Evolutionary conservation across 257 asterid species (phyloP).

Genomic region (Primulina tabacum): DNA sequence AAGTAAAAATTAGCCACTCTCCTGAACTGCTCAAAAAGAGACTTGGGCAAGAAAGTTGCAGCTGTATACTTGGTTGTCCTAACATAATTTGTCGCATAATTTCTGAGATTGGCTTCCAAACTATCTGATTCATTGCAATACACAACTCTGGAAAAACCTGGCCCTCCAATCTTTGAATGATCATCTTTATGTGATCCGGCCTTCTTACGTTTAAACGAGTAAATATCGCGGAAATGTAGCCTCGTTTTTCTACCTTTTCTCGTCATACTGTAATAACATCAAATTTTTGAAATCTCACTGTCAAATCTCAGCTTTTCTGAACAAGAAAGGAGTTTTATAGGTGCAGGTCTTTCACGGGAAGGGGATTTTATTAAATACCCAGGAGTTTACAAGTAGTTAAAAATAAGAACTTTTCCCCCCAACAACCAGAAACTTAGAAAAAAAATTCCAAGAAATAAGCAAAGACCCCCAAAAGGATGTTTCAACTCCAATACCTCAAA

Average conservation of each 20-base stretch:
- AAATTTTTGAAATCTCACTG: constrained; percentile 4
- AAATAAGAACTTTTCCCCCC: constrained; percentile 8
- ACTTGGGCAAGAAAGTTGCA: constrained; percentile 62
- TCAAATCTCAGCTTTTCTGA: neutral
- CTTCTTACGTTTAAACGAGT: constrained; percentile 43
- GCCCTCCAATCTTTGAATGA: constrained; percentile 57
- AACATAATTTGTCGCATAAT: constrained; percentile 52
- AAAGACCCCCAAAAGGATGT: constrained; percentile 18
- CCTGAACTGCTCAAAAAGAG: constrained; percentile 78
- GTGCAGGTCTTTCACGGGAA: constrained; percentile 27
- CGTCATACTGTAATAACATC: constrained; percentile 25
- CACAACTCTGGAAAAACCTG: constrained; percentile 67
- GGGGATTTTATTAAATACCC: constrained; percentile 26
- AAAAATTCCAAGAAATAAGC: constrained; percentile 19
- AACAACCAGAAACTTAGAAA: constrained; percentile 24
- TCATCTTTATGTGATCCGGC: constrained; percentile 32
- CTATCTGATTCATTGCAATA: constrained; percentile 50
- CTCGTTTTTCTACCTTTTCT: constrained; percentile 31
- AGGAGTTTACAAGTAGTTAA: constrained; percentile 19
- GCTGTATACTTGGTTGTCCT: constrained; percentile 65
- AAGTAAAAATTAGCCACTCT: constrained; percentile 74
- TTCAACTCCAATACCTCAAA: constrained; percentile 24
- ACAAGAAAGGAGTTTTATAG: constrained; percentile 20
- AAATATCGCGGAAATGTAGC: constrained; percentile 45
- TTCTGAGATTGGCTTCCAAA: constrained; percentile 34